Evolutionary conservation across 2,329 filamentous ascomycete genomes (phyloP).

Genomic region (Aspergillus intermedius): DNA sequence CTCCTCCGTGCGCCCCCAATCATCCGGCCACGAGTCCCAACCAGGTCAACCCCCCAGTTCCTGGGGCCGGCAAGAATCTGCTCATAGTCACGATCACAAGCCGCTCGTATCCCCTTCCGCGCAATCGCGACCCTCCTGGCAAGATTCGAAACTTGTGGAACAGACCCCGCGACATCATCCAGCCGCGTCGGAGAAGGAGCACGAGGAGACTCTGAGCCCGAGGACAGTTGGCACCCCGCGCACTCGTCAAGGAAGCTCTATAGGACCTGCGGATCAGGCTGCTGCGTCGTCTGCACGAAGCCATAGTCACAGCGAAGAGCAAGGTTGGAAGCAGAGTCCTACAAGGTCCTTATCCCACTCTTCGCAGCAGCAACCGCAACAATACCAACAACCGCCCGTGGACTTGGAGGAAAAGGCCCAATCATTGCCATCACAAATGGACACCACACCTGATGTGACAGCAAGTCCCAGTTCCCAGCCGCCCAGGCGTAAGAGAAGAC

Average conservation of each 20-base stretch:
- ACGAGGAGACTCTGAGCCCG: constrained; percentile 69
- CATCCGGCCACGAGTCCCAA: constrained; percentile 31
- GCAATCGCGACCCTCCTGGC: constrained; percentile 28
- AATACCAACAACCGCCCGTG: not conserved
- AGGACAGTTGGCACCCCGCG: constrained; percentile 50
- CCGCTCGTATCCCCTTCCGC: constrained; percentile 24
- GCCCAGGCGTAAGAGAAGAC: constrained; percentile 44
- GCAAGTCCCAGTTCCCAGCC: constrained; percentile 24
- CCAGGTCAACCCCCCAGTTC: constrained; percentile 26
- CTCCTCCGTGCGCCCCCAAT: constrained; percentile 30
- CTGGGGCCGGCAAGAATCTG: constrained; percentile 24
- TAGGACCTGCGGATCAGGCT: constrained; percentile 20
- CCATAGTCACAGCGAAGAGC: constrained; percentile 22
- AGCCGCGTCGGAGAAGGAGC: constrained; percentile 58
- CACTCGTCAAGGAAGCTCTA: constrained; percentile 24
- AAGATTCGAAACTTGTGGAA: constrained; percentile 34
- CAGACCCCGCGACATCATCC: constrained; percentile 30
- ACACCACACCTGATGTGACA: constrained; percentile 13
- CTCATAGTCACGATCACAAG: constrained; percentile 18
- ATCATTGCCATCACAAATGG: constrained; percentile 18
- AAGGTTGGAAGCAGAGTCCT: constrained; percentile 21
- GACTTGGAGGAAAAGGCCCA: constrained; percentile 6
- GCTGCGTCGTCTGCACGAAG: not conserved
- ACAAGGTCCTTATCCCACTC: constrained; percentile 9
- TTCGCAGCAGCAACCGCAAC: constrained; percentile 8